Conservation (phyloP, 2,329 filamentous ascomycete species). For the Monilinia polystroma region DNA sequence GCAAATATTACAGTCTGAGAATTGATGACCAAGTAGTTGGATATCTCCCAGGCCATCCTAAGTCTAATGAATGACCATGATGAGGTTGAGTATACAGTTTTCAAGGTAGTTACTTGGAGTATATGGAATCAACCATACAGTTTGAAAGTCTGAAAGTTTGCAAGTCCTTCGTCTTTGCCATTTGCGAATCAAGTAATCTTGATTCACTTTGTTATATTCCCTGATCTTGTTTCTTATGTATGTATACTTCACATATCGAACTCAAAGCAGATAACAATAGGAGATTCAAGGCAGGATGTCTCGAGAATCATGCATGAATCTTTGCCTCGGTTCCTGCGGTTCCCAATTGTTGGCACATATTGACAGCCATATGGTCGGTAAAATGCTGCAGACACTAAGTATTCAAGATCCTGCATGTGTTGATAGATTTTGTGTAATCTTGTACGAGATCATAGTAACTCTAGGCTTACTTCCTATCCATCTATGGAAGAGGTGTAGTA, state of each 20-base stretch:
- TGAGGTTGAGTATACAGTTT: not conserved
- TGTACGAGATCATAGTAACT: not conserved
- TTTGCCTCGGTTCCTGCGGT: not conserved
- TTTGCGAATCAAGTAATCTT: not conserved
- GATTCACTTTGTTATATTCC: not conserved
- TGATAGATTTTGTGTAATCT: not conserved
- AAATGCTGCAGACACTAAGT: not conserved
- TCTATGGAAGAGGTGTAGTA: not conserved
- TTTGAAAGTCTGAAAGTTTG: not conserved
- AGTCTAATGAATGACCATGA: not conserved
- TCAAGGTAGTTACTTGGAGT: no score
- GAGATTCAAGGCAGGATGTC: not conserved
- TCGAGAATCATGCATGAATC: not conserved
- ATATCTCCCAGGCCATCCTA: not conserved
- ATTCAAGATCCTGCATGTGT: not conserved
- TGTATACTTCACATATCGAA: not conserved
- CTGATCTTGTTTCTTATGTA: no score
- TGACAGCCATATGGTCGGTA: not conserved
- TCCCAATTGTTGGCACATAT: slow-evolving; percentile 1
- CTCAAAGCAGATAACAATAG: not conserved
- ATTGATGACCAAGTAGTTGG: not conserved
- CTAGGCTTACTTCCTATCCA: not conserved
- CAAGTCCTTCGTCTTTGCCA: not conserved
- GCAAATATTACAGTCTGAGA: not conserved
- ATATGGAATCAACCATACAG: no score